These are phyloP conservation scores for Teunomyces aglyptinius DNA, from an alignment of 805 yeast genomes.

Conservation along the genomic window DNA sequence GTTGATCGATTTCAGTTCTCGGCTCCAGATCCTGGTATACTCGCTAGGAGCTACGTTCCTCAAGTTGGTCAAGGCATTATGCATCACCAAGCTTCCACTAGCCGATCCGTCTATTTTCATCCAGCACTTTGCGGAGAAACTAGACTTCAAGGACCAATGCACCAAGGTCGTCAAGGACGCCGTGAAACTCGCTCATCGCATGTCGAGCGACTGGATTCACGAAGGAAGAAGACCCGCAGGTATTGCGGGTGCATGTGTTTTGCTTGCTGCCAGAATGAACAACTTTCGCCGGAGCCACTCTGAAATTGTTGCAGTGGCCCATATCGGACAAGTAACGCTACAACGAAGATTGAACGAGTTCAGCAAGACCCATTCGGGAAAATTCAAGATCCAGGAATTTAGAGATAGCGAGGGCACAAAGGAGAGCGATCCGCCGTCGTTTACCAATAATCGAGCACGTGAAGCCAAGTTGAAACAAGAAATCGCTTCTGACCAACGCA, in stretches of 20 bases:
- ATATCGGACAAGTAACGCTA: constrained; percentile 90
- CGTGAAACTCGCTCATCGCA: constrained; percentile 76
- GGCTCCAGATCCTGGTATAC: constrained; percentile 86
- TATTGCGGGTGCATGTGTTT: constrained; percentile 92
- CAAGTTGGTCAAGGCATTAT: constrained; percentile 84
- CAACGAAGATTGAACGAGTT: constrained; percentile 90
- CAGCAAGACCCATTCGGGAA: constrained; percentile 70
- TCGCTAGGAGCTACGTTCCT: constrained; percentile 95
- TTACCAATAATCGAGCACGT: constrained; percentile 54
- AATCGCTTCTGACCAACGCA: constrained; percentile 6
- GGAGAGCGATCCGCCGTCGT: constrained; percentile 81
- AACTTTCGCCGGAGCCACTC: constrained; percentile 87
- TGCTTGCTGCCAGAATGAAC: constrained; percentile 96
- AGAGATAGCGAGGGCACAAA: constrained; percentile 48
- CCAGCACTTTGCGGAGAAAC: constrained; percentile 86
- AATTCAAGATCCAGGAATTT: constrained; percentile 70
- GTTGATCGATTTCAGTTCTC: constrained; percentile 91
- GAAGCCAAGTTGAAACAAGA: constrained; percentile 37
- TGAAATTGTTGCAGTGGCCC: constrained; percentile 93
- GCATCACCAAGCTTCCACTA: constrained; percentile 73
- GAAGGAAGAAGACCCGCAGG: constrained; percentile 99
- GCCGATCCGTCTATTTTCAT: constrained; percentile 94
- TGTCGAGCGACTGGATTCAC: constrained; percentile 94
- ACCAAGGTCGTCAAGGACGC: constrained; percentile 86
- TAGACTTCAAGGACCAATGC: constrained; percentile 74